phyloP scores from a whole-genome alignment of 805 yeast species.

The Vanderwaltozyma tropicalis region DNA sequence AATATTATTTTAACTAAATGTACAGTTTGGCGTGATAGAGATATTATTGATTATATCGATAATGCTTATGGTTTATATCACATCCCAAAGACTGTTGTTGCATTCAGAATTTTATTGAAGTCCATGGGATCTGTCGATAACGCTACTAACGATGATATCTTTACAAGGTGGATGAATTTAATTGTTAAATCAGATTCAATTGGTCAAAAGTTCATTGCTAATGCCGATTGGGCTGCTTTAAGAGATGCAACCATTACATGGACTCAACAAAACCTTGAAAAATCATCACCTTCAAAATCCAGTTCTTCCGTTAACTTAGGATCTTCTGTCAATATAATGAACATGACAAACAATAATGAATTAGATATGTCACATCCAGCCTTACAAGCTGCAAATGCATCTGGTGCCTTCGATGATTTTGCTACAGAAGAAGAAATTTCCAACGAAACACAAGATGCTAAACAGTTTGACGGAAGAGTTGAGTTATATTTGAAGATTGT shows the following conservation, averaged over 20 bases:
- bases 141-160: conserved; percentile 43
- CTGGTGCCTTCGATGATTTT: conserved; percentile 30
- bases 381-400: conserved; percentile 29
- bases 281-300: neutral
- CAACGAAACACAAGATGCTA: neutral
- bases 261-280: conserved; percentile 21
- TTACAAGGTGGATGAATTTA: conserved; percentile 45
- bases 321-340: neutral
- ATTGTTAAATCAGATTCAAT: conserved; percentile 40
- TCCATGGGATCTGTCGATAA: conserved; percentile 54
- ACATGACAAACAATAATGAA: conserved; percentile 1
- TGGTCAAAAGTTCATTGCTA: conserved; percentile 56
- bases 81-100: conserved; percentile 54
- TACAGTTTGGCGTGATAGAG: conserved; percentile 55
- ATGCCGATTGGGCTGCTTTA: conserved; percentile 77
- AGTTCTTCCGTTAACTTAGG: neutral
- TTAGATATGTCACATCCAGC: conserved; percentile 25
- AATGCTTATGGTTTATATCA: conserved; percentile 48
- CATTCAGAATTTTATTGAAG: conserved; percentile 62
- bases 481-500: conserved; percentile 46
- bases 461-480: conserved; percentile 32
- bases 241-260: conserved; percentile 57
- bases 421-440: conserved; percentile 2
- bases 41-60: conserved; percentile 53
- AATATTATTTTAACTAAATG: conserved; percentile 63